Percentiles rank a stretch among this genome's conserved stretches.
These are phyloP conservation scores for Phytophthora pistaciae DNA, from an alignment of 352 stramenopile genomes.

Conservation along the genomic window DNA sequence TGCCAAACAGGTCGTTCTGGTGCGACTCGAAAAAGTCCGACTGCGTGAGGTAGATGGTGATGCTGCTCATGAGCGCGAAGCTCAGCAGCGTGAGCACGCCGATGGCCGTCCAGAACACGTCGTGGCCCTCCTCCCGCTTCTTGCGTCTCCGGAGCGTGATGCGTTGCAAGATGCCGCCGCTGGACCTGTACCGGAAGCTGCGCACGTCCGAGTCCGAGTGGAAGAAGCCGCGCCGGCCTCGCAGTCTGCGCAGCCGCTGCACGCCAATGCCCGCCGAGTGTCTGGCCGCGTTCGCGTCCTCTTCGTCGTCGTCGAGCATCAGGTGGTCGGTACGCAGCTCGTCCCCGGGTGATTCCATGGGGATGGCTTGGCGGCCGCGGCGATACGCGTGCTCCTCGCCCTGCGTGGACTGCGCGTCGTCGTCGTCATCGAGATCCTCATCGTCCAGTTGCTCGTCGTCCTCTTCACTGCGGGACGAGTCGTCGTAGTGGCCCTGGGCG, in stretches of 20 bases:
- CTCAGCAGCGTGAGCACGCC: constrained; percentile 75
- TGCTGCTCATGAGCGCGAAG: constrained; percentile 64
- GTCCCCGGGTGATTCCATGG: constrained; percentile 77
- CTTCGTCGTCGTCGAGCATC: constrained; percentile 40
- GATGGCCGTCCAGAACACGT: constrained; percentile 82
- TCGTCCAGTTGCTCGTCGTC: constrained; percentile 16
- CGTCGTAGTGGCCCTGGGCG: constrained; percentile 10
- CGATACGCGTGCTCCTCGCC: constrained; percentile 59
- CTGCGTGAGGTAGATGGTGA: constrained; percentile 79
- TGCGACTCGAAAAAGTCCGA: constrained; percentile 87
- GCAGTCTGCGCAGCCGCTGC: constrained; percentile 39
- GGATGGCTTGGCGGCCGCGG: constrained; percentile 60
- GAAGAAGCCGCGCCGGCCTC: constrained; percentile 68
- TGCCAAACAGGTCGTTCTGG: constrained; percentile 83
- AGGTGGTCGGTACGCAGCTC: constrained; percentile 44
- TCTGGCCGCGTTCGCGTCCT: constrained; percentile 10
- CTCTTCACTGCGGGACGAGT: constrained; percentile 4
- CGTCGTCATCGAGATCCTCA: constrained; percentile 17
- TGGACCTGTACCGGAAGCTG: constrained; percentile 44
- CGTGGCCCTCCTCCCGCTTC: constrained; percentile 53
- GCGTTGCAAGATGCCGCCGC: constrained; percentile 53
- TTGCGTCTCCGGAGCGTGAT: constrained; percentile 73
- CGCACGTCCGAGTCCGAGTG: constrained; percentile 33
- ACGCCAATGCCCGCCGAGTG: constrained; percentile 15
- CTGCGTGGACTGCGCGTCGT: constrained; percentile 9